Evolutionary conservation across 1,284 basidiomycete genomes (phyloP).

Genomic region (Mrakiaceae sp.): DNA sequence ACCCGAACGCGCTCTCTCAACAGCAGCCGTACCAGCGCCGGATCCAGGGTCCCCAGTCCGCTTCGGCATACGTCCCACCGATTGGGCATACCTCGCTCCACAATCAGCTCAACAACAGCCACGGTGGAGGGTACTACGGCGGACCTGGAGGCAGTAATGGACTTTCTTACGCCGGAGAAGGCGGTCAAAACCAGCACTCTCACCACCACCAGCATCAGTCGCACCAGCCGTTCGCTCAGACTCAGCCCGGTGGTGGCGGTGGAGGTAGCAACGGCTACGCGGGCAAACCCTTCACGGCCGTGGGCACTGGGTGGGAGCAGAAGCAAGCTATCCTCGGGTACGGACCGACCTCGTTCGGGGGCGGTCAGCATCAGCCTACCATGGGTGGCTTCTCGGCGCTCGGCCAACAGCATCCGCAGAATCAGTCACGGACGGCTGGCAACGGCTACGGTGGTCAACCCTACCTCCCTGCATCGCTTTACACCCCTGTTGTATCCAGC

Average conservation of each 20-base stretch:
- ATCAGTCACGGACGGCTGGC: too few relatives aligned
- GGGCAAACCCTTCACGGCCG: constrained; percentile 11
- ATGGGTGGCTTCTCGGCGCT: too few relatives aligned
- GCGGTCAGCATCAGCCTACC: neutral
- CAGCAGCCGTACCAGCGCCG: neutral
- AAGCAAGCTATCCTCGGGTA: constrained; percentile 12
- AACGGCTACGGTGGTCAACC: too few relatives aligned
- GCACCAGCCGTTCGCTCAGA: neutral
- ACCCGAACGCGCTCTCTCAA: constrained; percentile 6
- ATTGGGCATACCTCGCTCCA: constrained; percentile 12
- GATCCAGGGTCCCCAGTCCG: neutral
- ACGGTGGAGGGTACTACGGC: too few relatives aligned
- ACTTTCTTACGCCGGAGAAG: too few relatives aligned
- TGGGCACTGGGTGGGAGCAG: constrained; percentile 16
- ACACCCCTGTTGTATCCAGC: too few relatives aligned
- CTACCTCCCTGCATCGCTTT: too few relatives aligned
- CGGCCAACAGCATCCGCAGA: too few relatives aligned
- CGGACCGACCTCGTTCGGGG: neutral
- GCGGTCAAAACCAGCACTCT: too few relatives aligned
- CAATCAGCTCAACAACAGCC: neutral
- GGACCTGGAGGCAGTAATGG: too few relatives aligned
- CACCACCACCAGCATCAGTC: neutral
- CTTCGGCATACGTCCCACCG: constrained; percentile 14
- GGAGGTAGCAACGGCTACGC: too few relatives aligned
- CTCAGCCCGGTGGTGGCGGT: neutral